Conservation (phyloP, 2,329 filamentous ascomycete species). For the Capronia americana region DNA sequence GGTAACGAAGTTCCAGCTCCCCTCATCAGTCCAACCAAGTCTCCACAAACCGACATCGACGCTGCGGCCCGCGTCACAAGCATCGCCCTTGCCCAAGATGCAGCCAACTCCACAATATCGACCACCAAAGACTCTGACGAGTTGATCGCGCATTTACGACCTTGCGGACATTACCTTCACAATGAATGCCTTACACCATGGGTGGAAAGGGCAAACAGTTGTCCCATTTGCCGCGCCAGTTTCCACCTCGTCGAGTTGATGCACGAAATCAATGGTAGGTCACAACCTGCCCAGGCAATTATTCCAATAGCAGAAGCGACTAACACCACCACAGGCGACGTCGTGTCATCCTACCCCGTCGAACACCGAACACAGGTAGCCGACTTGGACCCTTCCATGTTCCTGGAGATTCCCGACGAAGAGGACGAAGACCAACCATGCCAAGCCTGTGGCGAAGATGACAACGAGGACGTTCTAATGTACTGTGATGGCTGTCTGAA, state of each 20-base stretch:
- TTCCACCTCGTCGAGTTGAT: slow-evolving; percentile 92
- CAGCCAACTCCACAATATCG: slow-evolving; percentile 39
- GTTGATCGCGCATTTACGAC: slow-evolving; percentile 66
- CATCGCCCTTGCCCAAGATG: slow-evolving; percentile 40
- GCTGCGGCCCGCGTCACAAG: slow-evolving; percentile 43
- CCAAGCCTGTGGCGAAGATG: slow-evolving; percentile 79
- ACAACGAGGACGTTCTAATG: slow-evolving; percentile 83
- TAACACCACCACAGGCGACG: slow-evolving; percentile 52
- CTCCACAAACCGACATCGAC: slow-evolving; percentile 36
- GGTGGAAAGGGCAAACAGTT: slow-evolving; percentile 97
- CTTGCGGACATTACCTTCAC: slow-evolving; percentile 91
- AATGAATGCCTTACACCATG: slow-evolving; percentile 91
- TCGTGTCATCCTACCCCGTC: slow-evolving; percentile 64
- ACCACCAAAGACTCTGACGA: slow-evolving; percentile 40
- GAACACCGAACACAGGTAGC: slow-evolving; percentile 71
- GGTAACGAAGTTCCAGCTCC: slow-evolving; percentile 58
- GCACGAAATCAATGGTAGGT: slow-evolving; percentile 78
- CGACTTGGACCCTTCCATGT: slow-evolving; percentile 83
- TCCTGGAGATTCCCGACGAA: slow-evolving; percentile 70
- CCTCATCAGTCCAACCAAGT: slow-evolving; percentile 52
- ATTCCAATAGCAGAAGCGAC: slow-evolving; percentile 16
- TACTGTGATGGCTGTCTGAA: slow-evolving; percentile 91
- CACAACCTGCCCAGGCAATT: neutral
- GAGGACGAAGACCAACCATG: slow-evolving; percentile 74
- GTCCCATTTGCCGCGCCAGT: slow-evolving; percentile 89